A percentile compares a stretch with the other conserved stretches of the same genome.
These are phyloP conservation scores for Phialophora macrospora DNA, from an alignment of 2,329 filamentous ascomycete genomes.

Conservation along the genomic window DNA sequence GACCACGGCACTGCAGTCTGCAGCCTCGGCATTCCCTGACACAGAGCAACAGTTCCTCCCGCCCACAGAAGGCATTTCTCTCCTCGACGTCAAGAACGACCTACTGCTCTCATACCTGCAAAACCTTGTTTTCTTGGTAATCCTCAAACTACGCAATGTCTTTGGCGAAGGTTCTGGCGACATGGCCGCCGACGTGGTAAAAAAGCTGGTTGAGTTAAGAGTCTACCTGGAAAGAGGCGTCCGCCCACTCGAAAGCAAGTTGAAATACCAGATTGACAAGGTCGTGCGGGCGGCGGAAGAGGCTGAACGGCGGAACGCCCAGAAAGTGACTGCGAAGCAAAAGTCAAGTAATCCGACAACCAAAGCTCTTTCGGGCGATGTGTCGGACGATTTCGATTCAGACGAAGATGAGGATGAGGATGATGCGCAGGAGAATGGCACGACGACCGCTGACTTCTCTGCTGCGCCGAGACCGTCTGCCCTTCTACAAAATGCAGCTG, in stretches of 20 bases:
- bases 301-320: conserved; percentile 56
- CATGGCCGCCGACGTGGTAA: conserved; percentile 71
- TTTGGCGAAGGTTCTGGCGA: conserved; percentile 42
- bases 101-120: conserved; percentile 95
- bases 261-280: conserved; percentile 96
- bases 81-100: conserved; percentile 95
- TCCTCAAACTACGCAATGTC: conserved; percentile 72
- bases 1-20: conserved; percentile 30
- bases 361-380: conserved; percentile 43
- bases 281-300: conserved; percentile 87
- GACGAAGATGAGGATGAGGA: conserved; percentile 51
- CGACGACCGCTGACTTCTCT: conserved; percentile 53
- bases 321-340: conserved; percentile 43
- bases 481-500: conserved; percentile 25
- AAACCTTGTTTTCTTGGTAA: conserved; percentile 84
- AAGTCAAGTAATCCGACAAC: conserved; percentile 41
- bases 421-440: conserved; percentile 64
- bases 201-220: conserved; percentile 88
- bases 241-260: conserved; percentile 81
- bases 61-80: conserved; percentile 82
- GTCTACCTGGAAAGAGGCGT: conserved; percentile 93
- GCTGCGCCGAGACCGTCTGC: conserved; percentile 29
- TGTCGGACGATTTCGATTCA: conserved; percentile 47
- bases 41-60: conserved; percentile 70
- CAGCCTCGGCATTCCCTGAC: conserved; percentile 33